Evolutionary conservation across 2,329 filamentous ascomycete genomes (phyloP), one percentile per base, ranked within the genome.

Genomic region (Penicillium vulpinum): DNA sequence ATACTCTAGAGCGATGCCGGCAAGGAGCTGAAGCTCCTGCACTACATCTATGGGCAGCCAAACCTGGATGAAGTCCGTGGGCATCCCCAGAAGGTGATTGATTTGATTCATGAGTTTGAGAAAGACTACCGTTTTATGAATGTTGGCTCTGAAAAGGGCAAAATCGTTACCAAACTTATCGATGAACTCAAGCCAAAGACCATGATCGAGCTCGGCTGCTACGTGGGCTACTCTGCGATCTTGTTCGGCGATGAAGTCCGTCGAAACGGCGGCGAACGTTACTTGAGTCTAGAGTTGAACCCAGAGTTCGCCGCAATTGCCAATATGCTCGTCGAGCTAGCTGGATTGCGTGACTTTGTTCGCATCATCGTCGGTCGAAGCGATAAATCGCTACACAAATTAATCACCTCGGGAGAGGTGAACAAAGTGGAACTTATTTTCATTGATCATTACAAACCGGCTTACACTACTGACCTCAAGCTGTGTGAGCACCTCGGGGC

Each of bases 191-290:
- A 88, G 70, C 89, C 89, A 0, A 73, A 84, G 52, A 80, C 80
- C 3, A 90, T 92, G 85, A 83, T 93, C 45, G 90, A 95, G 70
- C 80, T 94, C 0, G 90, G 91, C 45, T 88, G 89, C 47, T 94
- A 93, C 72, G 82, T 92, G 21, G 90, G 90, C 40, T 94, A 94
- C 77, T 93, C 90, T 0, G 87, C 87, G 57, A 85, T 94, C 57
- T 79, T 91, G 1, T 93, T 92, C 67, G 88, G 84, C 43, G 80
- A 85, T 35, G 86, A 87, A 0, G 77, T 90, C 16, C 83, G 83
- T 56, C 79, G 81, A 48, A 82, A 81, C 3, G 88, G 87, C 11
- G 88, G 88, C 3, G 79, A 81, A 62, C 77, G 78, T 24, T 92
- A 91, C 75, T 87, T 83, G 70, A 89, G 86, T 64, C 77, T 94